Conservation (phyloP, 2,329 filamentous ascomycete genomes). For the Bipolaris oryzae region DNA sequence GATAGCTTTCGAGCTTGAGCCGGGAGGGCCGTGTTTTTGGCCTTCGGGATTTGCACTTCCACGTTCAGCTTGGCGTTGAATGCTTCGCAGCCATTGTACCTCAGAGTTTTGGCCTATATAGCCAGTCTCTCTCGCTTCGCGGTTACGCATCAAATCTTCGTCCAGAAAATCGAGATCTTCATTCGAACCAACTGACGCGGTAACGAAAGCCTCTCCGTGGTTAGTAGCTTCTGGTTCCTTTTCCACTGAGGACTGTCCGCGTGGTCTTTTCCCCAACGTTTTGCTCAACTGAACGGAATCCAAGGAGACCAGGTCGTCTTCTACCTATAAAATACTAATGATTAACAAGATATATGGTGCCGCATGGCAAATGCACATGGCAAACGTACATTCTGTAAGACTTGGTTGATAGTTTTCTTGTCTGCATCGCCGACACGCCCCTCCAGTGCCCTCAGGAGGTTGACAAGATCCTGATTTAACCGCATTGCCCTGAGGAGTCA, state of each 20-base stretch:
- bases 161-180: slow-evolving; percentile 37
- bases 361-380: neutral
- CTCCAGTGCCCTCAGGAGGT: slow-evolving; percentile 27
- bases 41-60: slow-evolving; percentile 11
- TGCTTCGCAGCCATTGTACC: slow-evolving; percentile 41
- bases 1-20: slow-evolving; percentile 14
- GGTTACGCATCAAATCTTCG: slow-evolving; percentile 39
- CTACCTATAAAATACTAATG: slow-evolving; percentile 14
- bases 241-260: slow-evolving; percentile 1
- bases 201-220: slow-evolving; percentile 29
- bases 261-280: slow-evolving; percentile 25
- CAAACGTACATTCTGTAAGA: slow-evolving; percentile 25
- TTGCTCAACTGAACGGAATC: neutral
- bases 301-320: slow-evolving; percentile 24
- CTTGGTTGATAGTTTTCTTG: slow-evolving; percentile 22
- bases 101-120: slow-evolving; percentile 45
- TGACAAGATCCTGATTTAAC: slow-evolving; percentile 26
- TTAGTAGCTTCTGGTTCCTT: neutral
- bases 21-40: slow-evolving; percentile 30
- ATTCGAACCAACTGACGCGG: slow-evolving; percentile 36
- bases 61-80: slow-evolving; percentile 30
- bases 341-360: neutral
- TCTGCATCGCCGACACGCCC: slow-evolving; percentile 20
- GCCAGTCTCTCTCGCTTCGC: slow-evolving; percentile 39
- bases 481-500: slow-evolving; percentile 24